Conservation (phyloP, 225 moss, liverwort and hornwort species). For the Neckera pumila region DNA sequence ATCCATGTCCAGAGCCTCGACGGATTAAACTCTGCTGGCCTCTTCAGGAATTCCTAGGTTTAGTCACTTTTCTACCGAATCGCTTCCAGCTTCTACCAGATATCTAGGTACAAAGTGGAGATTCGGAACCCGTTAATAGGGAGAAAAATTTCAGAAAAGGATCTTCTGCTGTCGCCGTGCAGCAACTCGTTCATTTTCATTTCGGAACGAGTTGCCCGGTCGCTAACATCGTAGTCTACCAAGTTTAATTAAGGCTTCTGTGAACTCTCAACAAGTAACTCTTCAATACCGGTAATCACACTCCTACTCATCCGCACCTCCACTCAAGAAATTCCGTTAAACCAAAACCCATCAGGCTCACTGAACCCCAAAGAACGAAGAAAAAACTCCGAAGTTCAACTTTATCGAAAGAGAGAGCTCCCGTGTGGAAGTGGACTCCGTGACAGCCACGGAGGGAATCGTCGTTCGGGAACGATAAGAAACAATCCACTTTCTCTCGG, state of each 20-base stretch:
- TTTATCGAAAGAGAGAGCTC: background rate
- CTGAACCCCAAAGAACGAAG: background rate
- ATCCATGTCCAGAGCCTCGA: background rate
- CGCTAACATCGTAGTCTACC: background rate
- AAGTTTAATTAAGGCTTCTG: background rate
- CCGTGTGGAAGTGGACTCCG: background rate
- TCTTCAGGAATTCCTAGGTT: background rate
- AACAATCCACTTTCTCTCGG: constrained; percentile 1
- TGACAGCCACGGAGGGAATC: background rate
- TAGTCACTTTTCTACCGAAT: background rate
- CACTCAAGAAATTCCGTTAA: background rate
- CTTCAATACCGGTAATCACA: background rate
- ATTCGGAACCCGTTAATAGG: background rate
- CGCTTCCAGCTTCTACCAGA: background rate
- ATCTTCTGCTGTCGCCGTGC: background rate
- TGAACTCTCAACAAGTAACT: background rate
- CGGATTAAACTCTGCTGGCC: background rate
- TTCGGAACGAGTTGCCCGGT: background rate
- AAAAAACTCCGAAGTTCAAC: background rate
- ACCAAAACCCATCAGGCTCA: background rate
- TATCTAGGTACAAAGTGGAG: background rate
- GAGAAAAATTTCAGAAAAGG: background rate
- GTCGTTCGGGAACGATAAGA: constrained; percentile 1
- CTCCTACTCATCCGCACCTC: background rate
- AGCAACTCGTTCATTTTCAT: background rate